Evolutionary conservation across 768 basidiomycete species (phyloP), one percentile per base, ranked within the genome.

Genomic region (Multifurca ochricompacta): DNA sequence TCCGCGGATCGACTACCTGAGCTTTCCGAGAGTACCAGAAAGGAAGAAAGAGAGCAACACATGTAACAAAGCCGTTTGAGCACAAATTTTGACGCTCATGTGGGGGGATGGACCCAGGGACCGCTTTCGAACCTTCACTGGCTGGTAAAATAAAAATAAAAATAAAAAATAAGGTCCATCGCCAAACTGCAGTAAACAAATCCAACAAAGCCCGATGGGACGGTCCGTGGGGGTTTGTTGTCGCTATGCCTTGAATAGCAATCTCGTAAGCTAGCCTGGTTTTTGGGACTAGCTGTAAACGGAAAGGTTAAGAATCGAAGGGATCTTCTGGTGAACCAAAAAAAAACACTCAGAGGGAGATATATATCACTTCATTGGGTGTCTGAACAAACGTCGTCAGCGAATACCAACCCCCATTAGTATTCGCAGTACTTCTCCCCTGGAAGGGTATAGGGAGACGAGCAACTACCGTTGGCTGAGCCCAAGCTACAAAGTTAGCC

Each of bases 161-260:
- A 19, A 11, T 21, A 6, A 9, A 27, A 27, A n/a, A n/a, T n/a
- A n/a, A n/a, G n/a, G n/a, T n/a, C n/a, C n/a, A n/a, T n/a, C n/a
- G 19, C 3, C 9, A 21, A 40, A 45, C 1, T 3, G 28, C 21
- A 21, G 32, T 36, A 23, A 14, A 21, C 41, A 42, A n/a, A 16
- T n/a, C 10, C 11, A 9, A 41, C 48, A 40, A 21, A 10, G 19
- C 9, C 37, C 18, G 8, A 50, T 28, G 13, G 32, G 40, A 42
- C 10, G 14, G n/a, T 19, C 31, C 35, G 7, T n/a, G n/a, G n/a
- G n/a, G n/a, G n/a, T n/a, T 35, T n/a, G n/a, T 13, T 11, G 18
- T n/a, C 50, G 40, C 28, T 50, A 40, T 50, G 16, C 47, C 48
- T 21, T 8, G 30, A 40, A 50, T 41, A 41, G 48, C 30, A 43